Base-by-base conservation (phyloP, 1,139 yeast genomes). In the Komagataea norvegica region DNA sequence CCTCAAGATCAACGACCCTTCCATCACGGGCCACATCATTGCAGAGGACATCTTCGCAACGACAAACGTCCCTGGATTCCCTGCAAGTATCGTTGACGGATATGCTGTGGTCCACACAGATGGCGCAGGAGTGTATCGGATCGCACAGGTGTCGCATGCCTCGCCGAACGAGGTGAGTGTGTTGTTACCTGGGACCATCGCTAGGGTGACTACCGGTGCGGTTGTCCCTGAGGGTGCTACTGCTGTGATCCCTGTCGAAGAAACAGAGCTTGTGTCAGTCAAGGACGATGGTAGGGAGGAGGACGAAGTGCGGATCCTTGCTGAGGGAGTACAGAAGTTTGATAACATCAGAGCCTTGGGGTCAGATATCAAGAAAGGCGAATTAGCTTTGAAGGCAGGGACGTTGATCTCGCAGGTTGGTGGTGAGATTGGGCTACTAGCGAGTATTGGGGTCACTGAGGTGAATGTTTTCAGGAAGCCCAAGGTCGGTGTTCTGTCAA, bases 161-260 rank as follows among this genome's bases (percentile, higher is more conserved):
- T 52, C 65, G 2, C 56, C 66, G 1, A 49, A 52, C 5, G 53
- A 48, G 6, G 28, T 13, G 8, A 23, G 29, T 8, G 19, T 17
- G 1, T 37, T 61, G 19, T n/a, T 29, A 3, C 37, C 56, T 1
- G 69, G 70, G 2, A 45, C 58, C 3, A 61, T 70, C 31, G 64
- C 68, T 1, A 55, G 77, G 33, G 60, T 72, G 27, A 72, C 77
- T 2, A 72, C 77, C 0, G 77, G 77, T 6, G 77, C 77, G 1
- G 75, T 76, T 1, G 57, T 72, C 2, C 77, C 77, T 0, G 54
- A 54, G 5, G 76, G 75, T 1, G 67, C 75, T 0, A 64, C 66
- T 23, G 72, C 76, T 0, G 73, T 72, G n/a, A 64, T 72, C 9
- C 70, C 72, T 53, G 77, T 72, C 2, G 77, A 72, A 46, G 74